Conservation (phyloP, 768 basidiomycete species). For the Baorangia bicolor region DNA sequence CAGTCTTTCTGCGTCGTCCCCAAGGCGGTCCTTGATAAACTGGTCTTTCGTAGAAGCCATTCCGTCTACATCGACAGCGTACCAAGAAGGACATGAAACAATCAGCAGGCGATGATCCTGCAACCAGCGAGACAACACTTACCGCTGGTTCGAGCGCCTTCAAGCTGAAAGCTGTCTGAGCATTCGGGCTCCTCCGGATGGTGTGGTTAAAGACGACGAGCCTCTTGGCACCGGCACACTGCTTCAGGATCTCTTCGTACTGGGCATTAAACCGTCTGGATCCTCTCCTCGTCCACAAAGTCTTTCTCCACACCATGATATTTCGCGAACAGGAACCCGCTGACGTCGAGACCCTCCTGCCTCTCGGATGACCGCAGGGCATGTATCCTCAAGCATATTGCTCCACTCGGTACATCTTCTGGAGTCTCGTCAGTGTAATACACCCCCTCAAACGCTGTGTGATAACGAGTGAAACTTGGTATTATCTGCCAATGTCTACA, state of each 20-base stretch:
- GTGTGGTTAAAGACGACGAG: not conserved
- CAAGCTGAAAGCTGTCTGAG: no score
- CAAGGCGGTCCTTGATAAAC: no score
- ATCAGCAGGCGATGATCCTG: not conserved
- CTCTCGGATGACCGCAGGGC: not conserved
- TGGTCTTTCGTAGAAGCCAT: not conserved
- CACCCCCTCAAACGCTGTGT: not conserved
- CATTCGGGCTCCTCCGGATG: not conserved
- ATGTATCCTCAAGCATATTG: not conserved
- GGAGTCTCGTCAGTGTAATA: no score
- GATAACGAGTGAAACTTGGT: not conserved
- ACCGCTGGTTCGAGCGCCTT: not conserved
- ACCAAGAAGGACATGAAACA: not conserved
- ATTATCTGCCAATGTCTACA: not conserved
- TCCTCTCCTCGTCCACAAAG: not conserved
- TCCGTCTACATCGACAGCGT: not conserved
- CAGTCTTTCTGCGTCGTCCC: conserved; percentile 42
- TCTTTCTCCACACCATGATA: not conserved
- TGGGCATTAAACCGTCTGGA: not conserved
- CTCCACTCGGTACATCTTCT: not conserved
- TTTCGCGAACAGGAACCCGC: not conserved
- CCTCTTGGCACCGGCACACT: not conserved
- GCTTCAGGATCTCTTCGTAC: not conserved
- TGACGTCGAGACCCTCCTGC: no score
- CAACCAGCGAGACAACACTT: not conserved